A percentile compares a stretch with the other conserved stretches of the same genome.
Conservation (phyloP, 306 rosid species). For the Amphicarpaea edgeworthii region DNA sequence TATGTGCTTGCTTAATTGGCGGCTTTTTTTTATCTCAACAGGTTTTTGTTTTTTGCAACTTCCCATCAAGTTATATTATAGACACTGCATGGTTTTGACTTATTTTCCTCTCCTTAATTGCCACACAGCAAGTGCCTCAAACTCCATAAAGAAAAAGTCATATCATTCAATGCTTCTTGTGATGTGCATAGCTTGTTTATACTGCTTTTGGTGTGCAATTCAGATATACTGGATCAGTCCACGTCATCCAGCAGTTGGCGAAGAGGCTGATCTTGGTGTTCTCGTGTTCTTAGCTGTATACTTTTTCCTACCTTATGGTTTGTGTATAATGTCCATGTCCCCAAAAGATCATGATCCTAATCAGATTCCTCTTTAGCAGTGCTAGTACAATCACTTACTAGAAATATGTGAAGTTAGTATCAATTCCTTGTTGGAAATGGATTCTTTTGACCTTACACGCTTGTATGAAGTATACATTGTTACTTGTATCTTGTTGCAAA, state of each 20-base stretch:
- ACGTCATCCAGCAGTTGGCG: slow-evolving; percentile 83
- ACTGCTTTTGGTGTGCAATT: slow-evolving; percentile 82
- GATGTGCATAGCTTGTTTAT: slow-evolving; percentile 59
- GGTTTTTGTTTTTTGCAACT: slow-evolving; percentile 52
- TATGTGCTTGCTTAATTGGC: slow-evolving; percentile 66
- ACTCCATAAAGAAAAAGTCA: slow-evolving; percentile 59
- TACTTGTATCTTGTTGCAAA: neutral
- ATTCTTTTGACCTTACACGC: too few relatives aligned
- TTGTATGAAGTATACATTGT: too few relatives aligned
- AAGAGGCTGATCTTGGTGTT: slow-evolving; percentile 97
- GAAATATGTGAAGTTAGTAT: slow-evolving; percentile 5
- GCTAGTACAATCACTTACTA: too few relatives aligned
- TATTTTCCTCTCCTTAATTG: slow-evolving; percentile 23
- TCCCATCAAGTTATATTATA: slow-evolving; percentile 28
- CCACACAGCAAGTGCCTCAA: slow-evolving; percentile 66
- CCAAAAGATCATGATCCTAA: slow-evolving; percentile 45
- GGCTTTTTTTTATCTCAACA: slow-evolving; percentile 81
- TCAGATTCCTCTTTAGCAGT: too few relatives aligned
- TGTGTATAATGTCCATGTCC: slow-evolving; percentile 74
- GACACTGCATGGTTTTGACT: slow-evolving; percentile 29
- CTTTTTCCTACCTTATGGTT: slow-evolving; percentile 70
- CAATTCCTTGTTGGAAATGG: slow-evolving; percentile 9
- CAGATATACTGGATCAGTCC: slow-evolving; percentile 74
- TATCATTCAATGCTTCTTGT: slow-evolving; percentile 65
- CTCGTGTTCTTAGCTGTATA: slow-evolving; percentile 67